Evolutionary conservation across 352 stramenopile genomes (phyloP).

Genomic region (Albugo candida): DNA sequence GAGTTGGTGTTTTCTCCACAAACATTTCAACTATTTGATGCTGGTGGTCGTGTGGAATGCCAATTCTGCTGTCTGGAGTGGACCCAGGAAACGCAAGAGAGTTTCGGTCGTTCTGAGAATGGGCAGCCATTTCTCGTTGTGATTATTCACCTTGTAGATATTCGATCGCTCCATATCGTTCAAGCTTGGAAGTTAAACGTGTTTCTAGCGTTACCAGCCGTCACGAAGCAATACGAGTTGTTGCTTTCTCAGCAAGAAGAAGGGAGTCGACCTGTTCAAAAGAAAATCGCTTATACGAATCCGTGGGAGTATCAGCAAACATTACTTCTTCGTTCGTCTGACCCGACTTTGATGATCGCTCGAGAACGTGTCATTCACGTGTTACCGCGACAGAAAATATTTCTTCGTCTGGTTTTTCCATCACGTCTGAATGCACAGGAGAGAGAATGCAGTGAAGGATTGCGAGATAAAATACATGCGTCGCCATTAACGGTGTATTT

Average conservation of each 20-base stretch:
- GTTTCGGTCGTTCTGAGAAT: neutral
- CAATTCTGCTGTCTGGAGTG: constrained; percentile 42
- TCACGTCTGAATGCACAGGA: neutral
- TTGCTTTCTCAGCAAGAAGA: constrained; percentile 46
- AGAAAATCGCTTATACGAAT: constrained; percentile 88
- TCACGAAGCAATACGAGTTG: constrained; percentile 88
- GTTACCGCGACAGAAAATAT: constrained; percentile 2
- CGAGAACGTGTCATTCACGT: constrained; percentile 35
- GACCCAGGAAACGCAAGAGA: constrained; percentile 1
- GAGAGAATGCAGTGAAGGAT: too few relatives aligned
- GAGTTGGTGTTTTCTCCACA: constrained; percentile 13
- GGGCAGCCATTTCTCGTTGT: constrained; percentile 11
- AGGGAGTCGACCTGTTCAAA: neutral
- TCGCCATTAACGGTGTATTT: too few relatives aligned
- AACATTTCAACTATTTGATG: constrained; percentile 57
- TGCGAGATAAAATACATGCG: too few relatives aligned
- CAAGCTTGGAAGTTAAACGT: constrained; percentile 76
- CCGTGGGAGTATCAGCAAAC: constrained; percentile 76
- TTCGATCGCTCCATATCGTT: constrained; percentile 79
- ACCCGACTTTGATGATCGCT: constrained; percentile 40
- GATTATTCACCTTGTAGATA: constrained; percentile 77
- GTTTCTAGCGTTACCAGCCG: constrained; percentile 39
- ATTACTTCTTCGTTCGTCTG: constrained; percentile 70
- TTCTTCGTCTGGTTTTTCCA: constrained; percentile 7
- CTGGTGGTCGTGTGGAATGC: constrained; percentile 82